Evolutionary conservation across 768 basidiomycete genomes (phyloP), one percentile per base, ranked within the genome.

Genomic region (Artomyces pyxidatus): DNA sequence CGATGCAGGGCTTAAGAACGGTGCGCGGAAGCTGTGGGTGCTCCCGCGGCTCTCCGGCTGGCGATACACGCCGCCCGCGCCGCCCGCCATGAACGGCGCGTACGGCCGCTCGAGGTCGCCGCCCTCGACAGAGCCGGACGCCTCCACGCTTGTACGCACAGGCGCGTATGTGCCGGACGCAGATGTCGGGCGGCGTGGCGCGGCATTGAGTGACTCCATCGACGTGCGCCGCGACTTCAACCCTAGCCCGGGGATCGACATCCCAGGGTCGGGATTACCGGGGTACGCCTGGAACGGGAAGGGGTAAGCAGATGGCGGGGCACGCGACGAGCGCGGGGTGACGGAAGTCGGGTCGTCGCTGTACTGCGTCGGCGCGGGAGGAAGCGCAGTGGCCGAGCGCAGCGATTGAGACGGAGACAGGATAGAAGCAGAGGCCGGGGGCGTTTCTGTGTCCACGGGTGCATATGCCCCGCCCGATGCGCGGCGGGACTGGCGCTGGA

Each of bases 1-100:
- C 1, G 80, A 82, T 1, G 83, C 74, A 0, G 85, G 85, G 3
- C 81, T 76, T 46, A 85, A 76, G 67, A 85, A 85, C 1, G 85
- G 81, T 0, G 76, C 68, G 22, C 85, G 77, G 69, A 88, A 86
- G 12, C 49, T 17, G 3, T 42, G 10, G 6, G 43, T 37, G 14
- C 25, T 37, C 6, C 23, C 37, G 35, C 19, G 37, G 1, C 11
- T 9, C 9, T 10, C 6, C 7, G 42, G 27, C 23, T 44, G 12
- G 6, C 39, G 39, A 21, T 41, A 27, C 29, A 37, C 21, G 10
- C 48, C 52, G 25, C 47, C 41, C 16, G 28, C 47, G 30, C n/a
- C 41, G 5, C 29, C 45, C n/a, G 22, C 48, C 55, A 54, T 54
- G 37, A 56, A 56, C 9, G 49, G 53, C 14, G 55, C 42, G 22